Base-by-base conservation (phyloP, 2,329 filamentous ascomycete genomes). In the Calonectria leucothoes region DNA sequence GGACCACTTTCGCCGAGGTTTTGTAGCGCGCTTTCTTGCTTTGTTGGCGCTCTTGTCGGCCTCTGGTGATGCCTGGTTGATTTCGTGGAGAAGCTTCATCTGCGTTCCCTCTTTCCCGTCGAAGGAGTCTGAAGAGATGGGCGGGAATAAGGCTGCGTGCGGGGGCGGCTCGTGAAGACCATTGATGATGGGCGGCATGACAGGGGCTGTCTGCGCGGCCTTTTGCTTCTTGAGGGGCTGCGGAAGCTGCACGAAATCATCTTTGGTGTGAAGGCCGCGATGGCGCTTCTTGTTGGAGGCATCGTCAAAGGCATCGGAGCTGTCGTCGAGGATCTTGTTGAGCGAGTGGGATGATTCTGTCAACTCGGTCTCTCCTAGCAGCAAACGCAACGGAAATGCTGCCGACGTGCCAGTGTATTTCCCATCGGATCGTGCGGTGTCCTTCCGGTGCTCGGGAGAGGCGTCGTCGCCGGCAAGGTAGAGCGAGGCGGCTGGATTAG, bases 201-300 rank as follows among this genome's bases (percentile, higher is more conserved):
- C 85, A 12, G 83, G 88, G 6, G 87, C 84, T 77, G 90, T 88
- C 74, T 89, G 88, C 15, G 87, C 85, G 4, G 91, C 88, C 80
- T 91, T 92, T 77, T 91, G 90, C 80, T 92, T 93, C 85, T 92
- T 92, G 61, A 91, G 86, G 4, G 91, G 91, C 78, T 93, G 90
- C 1, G 91, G 91, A 20, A 93, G 85, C 80, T 93, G 91, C 45
- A 92, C 88, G 74, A 92, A 90, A 74, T 93, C 91, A 71, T 93
- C 91, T 76, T 91, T 91, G 70, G 84, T 84, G 33, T 87, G 83
- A 52, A 87, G 81, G 10, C 83, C 83, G 64, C 87, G 84, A 35
- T 85, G 86, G n/a, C 90, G 86, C 82, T 92, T 92, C 83, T 91
- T 92, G 65, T 85, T 87, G 37, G 85, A 83, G 29, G 80, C 75